Conservation (phyloP, 1,284 basidiomycete species). For the Naganishia cerealis region DNA sequence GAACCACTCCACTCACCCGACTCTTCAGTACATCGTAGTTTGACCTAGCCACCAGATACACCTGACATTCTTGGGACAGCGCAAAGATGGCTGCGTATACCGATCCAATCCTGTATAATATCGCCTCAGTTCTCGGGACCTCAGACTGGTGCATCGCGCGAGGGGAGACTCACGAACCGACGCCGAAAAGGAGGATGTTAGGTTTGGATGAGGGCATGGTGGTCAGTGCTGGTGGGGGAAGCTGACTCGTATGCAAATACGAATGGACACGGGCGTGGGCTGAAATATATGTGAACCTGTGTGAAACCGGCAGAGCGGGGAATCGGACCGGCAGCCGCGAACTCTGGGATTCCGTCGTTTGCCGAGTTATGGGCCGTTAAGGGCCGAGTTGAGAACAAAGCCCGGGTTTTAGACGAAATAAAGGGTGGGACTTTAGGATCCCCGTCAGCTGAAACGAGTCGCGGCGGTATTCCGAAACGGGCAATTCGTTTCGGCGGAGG, state of each 20-base stretch:
- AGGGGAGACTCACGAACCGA: conserved; percentile 43
- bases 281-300: too few species aligned
- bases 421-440: neutral
- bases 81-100: conserved; percentile 56
- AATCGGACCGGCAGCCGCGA: neutral
- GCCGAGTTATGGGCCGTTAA: neutral
- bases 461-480: conserved; percentile 3
- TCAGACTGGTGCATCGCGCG: neutral
- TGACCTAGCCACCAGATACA: conserved; percentile 56
- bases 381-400: neutral
- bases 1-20: conserved; percentile 43
- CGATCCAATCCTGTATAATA: conserved; percentile 50
- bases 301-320: neutral
- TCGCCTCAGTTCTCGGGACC: too few species aligned
- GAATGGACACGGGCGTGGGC: too few species aligned
- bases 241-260: too few species aligned
- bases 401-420: neutral
- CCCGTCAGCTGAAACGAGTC: neutral
- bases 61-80: conserved; percentile 49
- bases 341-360: neutral
- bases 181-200: conserved; percentile 52
- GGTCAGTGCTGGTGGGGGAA: neutral
- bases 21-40: conserved; percentile 54
- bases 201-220: conserved; percentile 22
- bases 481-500: neutral